These are phyloP conservation scores for Boletus coccyginus DNA, from an alignment of 768 basidiomycete genomes.

Conservation along the genomic window DNA sequence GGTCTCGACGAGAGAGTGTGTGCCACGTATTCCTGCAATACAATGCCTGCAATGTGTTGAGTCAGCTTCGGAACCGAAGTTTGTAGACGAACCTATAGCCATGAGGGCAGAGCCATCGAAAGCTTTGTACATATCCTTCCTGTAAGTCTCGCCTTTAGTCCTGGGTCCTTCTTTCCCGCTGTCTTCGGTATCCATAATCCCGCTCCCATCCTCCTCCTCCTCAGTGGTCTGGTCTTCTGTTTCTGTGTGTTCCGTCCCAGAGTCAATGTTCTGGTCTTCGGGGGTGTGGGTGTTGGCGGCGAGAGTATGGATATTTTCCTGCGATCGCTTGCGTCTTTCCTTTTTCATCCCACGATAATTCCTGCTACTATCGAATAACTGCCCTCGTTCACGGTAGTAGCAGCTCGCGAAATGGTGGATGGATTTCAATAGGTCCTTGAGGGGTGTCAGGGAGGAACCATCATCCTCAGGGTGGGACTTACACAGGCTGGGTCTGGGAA, in stretches of 20 bases:
- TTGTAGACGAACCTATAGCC: conserved; percentile 53
- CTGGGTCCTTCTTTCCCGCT: background rate
- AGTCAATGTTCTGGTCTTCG: background rate
- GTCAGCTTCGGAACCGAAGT: background rate
- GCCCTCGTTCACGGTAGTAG: conserved; percentile 62
- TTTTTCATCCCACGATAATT: conserved; percentile 46
- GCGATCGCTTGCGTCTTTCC: conserved; percentile 18
- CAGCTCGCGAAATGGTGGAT: conserved; percentile 50
- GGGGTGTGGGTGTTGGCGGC: conserved; percentile 9
- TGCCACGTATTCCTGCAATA: conserved; percentile 65
- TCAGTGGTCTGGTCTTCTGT: conserved; percentile 14
- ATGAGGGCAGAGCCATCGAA: conserved; percentile 73
- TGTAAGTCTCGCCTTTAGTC: conserved; percentile 5
- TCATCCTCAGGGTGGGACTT: conserved; percentile 15
- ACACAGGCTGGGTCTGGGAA: conserved; percentile 51
- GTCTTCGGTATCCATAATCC: conserved; percentile 8
- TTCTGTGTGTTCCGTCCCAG: conserved; percentile 11
- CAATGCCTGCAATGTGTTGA: conserved; percentile 47
- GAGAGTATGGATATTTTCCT: conserved; percentile 23
- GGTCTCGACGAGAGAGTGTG: conserved; percentile 19
- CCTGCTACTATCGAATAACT: conserved; percentile 51
- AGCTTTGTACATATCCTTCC: conserved; percentile 69
- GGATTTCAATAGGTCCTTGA: conserved; percentile 50
- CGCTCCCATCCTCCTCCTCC: conserved; percentile 15
- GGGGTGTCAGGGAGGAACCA: conserved; percentile 17